Evolutionary conservation across 2,329 filamentous ascomycete genomes (phyloP).

Genomic region (Alternaria burnsii): DNA sequence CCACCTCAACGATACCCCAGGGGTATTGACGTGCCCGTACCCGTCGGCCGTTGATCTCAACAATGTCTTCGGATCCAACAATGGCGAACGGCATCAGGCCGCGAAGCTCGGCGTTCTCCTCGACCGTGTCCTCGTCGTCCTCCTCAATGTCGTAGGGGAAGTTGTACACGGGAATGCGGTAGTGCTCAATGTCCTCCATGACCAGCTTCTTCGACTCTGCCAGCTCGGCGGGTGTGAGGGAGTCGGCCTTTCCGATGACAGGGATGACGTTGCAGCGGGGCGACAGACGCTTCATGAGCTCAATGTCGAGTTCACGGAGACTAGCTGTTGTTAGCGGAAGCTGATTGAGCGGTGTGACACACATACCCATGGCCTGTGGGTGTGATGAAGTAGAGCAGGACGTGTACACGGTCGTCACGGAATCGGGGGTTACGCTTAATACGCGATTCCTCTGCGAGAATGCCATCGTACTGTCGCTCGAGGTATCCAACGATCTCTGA

Average conservation of each 20-base stretch:
- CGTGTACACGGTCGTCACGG: slow-evolving; percentile 98
- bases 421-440: slow-evolving; percentile 99
- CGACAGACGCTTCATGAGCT: slow-evolving; percentile 98
- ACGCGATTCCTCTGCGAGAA: slow-evolving; percentile 97
- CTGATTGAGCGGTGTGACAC: not conserved
- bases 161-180: slow-evolving; percentile 99
- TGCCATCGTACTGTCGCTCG: slow-evolving; percentile 99
- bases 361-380: slow-evolving; percentile 91
- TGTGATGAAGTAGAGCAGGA: slow-evolving; percentile 98
- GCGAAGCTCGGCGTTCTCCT: slow-evolving; percentile 97
- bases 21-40: slow-evolving; percentile 97
- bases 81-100: slow-evolving; percentile 99
- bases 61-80: slow-evolving; percentile 93
- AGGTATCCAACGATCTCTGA: slow-evolving; percentile 98
- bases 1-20: slow-evolving; percentile 98
- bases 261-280: slow-evolving; percentile 99
- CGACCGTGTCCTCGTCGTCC: slow-evolving; percentile 98
- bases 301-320: slow-evolving; percentile 97
- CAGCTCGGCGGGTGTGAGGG: slow-evolving; percentile 92
- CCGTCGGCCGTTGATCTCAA: slow-evolving; percentile 92
- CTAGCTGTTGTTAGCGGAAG: slow-evolving; percentile 57
- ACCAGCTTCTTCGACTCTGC: slow-evolving; percentile 99
- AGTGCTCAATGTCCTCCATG: slow-evolving; percentile 99
- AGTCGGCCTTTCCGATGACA: slow-evolving; percentile 98
- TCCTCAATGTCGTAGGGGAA: slow-evolving; percentile 99